phyloP scores from a whole-genome alignment of 1,139 yeast species.

The Saccharomycopsis phalli region DNA sequence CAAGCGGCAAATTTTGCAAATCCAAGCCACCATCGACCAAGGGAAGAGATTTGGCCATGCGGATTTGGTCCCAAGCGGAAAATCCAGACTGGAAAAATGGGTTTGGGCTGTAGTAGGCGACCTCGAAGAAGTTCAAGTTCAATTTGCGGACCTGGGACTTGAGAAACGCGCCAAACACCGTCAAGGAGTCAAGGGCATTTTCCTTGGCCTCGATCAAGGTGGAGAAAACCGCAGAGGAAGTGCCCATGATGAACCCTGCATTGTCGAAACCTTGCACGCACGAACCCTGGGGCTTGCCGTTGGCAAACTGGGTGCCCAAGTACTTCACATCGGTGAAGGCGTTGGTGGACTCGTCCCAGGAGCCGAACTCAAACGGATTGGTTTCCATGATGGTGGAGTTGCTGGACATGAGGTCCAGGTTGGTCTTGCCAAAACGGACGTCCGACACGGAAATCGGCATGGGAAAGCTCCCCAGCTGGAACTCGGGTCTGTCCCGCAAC shows the following conservation, averaged over 20 bases:
- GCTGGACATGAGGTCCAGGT: conserved; percentile 27
- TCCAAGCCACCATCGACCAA: conserved; percentile 72
- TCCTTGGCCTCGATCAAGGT: conserved; percentile 18
- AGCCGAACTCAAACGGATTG: conserved; percentile 39
- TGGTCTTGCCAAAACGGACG: conserved; percentile 35
- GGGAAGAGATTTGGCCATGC: conserved; percentile 19
- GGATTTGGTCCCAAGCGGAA: conserved; percentile 12
- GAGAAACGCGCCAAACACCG: not conserved
- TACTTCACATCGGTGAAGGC: conserved; percentile 46
- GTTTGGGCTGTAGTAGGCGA: conserved; percentile 40
- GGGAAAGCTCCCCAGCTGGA: conserved; percentile 60
- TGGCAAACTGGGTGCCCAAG: conserved; percentile 54
- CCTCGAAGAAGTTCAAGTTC: conserved; percentile 6
- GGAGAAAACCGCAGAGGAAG: conserved; percentile 65
- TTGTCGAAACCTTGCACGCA: conserved; percentile 70
- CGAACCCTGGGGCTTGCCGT: conserved; percentile 41
- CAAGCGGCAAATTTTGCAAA: conserved; percentile 53
- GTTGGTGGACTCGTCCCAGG: conserved; percentile 40
- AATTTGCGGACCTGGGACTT: not conserved
- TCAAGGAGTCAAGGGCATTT: not conserved
- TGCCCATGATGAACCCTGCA: conserved; percentile 65
- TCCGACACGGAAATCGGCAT: conserved; percentile 45
- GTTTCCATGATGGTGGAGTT: conserved; percentile 39
- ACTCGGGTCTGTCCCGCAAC: conserved; percentile 27
- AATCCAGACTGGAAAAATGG: conserved; percentile 50